Evolutionary conservation across 768 basidiomycete genomes (phyloP).

Genomic region (Kwoniella dejecticola): DNA sequence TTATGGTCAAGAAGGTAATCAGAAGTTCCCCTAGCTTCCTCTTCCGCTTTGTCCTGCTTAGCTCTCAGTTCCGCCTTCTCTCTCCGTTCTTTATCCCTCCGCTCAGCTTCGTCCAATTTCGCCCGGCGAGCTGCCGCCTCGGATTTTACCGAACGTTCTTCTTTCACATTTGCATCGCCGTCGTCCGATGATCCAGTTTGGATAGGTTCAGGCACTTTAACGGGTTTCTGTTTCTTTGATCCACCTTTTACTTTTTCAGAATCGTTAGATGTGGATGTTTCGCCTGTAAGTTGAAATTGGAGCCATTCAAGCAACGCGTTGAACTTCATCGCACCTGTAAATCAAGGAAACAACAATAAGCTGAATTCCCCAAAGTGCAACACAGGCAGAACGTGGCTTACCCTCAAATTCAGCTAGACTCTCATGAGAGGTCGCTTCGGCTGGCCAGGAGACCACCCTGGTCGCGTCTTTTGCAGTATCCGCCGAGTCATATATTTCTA

Average conservation of each 20-base stretch:
- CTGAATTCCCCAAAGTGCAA: no score
- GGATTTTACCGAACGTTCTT: constrained; percentile 30
- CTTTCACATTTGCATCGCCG: constrained; percentile 22
- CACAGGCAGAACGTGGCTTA: constrained; percentile 45
- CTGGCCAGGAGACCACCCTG: constrained; percentile 69
- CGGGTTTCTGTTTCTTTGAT: constrained; percentile 19
- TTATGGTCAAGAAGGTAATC: neutral
- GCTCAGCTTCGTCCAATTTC: constrained; percentile 50
- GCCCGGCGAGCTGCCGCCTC: constrained; percentile 28
- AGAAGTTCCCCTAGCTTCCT: constrained; percentile 3
- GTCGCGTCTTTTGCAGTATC: constrained; percentile 46
- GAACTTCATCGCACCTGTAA: constrained; percentile 66
- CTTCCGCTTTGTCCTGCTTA: constrained; percentile 5
- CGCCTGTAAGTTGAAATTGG: constrained; percentile 61
- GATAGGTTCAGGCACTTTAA: constrained; percentile 22
- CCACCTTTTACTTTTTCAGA: neutral
- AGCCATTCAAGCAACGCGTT: constrained; percentile 72
- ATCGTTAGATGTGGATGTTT: constrained; percentile 31
- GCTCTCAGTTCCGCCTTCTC: constrained; percentile 33
- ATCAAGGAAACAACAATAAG: neutral
- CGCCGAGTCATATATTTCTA: constrained; percentile 66
- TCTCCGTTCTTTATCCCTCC: constrained; percentile 38
- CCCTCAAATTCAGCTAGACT: constrained; percentile 70
- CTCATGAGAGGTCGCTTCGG: constrained; percentile 58
- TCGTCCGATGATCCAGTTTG: constrained; percentile 16